A percentile compares a stretch with the other conserved stretches of the same genome.
phyloP scores from a whole-genome alignment of 805 yeast genomes.

The Nakazawaea holstii region DNA sequence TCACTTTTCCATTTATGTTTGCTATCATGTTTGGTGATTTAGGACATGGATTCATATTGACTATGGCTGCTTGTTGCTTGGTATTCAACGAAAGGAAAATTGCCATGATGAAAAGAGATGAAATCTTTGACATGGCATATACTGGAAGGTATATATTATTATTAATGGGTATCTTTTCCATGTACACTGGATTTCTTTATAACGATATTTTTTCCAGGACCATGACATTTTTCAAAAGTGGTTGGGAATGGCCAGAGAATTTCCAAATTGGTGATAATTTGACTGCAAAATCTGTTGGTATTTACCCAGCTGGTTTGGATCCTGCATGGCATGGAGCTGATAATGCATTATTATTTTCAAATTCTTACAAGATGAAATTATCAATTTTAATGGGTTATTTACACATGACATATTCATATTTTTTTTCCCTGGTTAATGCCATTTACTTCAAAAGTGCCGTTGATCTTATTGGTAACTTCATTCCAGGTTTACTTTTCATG shows the following conservation, averaged over 20 bases:
- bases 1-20: slow-evolving; percentile 78
- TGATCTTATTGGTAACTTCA: slow-evolving; percentile 66
- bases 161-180: slow-evolving; percentile 67
- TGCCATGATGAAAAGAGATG: slow-evolving; percentile 57
- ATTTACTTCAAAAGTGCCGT: slow-evolving; percentile 50
- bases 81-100: slow-evolving; percentile 51
- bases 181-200: slow-evolving; percentile 70
- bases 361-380: slow-evolving; percentile 73
- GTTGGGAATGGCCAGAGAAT: slow-evolving; percentile 61
- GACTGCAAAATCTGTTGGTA: slow-evolving; percentile 42
- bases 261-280: slow-evolving; percentile 46
- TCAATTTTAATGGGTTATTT: slow-evolving; percentile 71
- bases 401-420: slow-evolving; percentile 69
- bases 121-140: slow-evolving; percentile 73
- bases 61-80: slow-evolving; percentile 47
- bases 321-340: slow-evolving; percentile 81
- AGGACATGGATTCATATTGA: slow-evolving; percentile 68
- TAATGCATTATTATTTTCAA: slow-evolving; percentile 60
- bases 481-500: slow-evolving; percentile 73
- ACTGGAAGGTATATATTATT: slow-evolving; percentile 65
- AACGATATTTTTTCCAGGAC: slow-evolving; percentile 70
- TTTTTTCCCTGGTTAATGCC: slow-evolving; percentile 63
- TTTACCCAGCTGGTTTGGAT: slow-evolving; percentile 62
- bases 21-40: slow-evolving; percentile 83
- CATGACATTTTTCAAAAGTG: slow-evolving; percentile 60